phyloP scores from a whole-genome alignment of 345 rosid species.

The Aethionema arabicum region DNA sequence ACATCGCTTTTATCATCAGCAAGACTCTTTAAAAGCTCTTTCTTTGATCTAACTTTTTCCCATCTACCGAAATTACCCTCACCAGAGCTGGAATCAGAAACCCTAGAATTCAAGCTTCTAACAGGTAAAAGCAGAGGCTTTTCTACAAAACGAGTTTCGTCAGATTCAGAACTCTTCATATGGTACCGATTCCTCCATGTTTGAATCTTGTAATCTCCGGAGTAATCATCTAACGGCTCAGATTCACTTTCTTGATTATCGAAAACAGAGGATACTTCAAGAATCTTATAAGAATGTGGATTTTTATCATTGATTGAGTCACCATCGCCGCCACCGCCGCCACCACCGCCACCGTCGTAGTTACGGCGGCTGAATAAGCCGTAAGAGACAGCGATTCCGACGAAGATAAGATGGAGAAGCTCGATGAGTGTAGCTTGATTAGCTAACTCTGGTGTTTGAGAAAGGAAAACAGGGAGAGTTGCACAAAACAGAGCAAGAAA shows the following conservation, averaged over 20 bases:
- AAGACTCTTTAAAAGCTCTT: conserved; percentile 41
- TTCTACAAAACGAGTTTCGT: conserved; percentile 48
- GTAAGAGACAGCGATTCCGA: conserved; percentile 97
- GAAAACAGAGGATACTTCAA: conserved; percentile 85
- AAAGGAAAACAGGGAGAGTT: conserved; percentile 59
- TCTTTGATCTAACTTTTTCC: conserved; percentile 36
- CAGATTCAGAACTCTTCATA: conserved; percentile 57
- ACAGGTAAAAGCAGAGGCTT: conserved; percentile 84
- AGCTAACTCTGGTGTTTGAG: conserved; percentile 85
- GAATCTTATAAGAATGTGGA: conserved; percentile 63
- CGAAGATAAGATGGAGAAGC: conserved; percentile 85
- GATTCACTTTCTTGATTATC: conserved; percentile 39
- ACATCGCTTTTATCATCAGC: conserved; percentile 49
- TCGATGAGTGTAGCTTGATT: conserved; percentile 70
- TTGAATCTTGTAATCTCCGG: conserved; percentile 44
- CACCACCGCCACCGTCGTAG: conserved; percentile 46
- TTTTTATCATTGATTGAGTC: conserved; percentile 38
- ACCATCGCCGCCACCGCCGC: conserved; percentile 36
- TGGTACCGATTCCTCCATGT: conserved; percentile 78
- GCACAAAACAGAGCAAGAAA: conserved; percentile 49
- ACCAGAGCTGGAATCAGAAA: conserved; percentile 35
- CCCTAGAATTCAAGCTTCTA: conserved; percentile 70
- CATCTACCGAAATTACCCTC: conserved; percentile 13
- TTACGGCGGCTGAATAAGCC: conserved; percentile 81
- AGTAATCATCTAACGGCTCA: conserved; percentile 38